Conservation (phyloP, 2,329 filamentous ascomycete genomes). For the Kalmusia sp. region DNA sequence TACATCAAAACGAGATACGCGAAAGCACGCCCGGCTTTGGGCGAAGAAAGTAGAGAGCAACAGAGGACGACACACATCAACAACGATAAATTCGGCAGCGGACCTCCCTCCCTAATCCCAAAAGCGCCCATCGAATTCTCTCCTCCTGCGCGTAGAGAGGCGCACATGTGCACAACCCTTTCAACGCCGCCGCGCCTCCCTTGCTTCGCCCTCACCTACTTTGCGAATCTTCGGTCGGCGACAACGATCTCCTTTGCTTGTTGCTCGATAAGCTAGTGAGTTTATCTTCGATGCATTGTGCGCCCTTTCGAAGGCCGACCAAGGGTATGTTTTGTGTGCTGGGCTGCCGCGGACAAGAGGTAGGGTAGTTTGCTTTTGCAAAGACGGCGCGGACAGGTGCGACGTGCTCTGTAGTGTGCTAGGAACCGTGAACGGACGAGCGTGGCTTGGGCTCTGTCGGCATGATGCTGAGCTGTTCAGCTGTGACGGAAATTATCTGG, state of each 20-base stretch:
- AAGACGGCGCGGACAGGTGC: constrained; percentile 4
- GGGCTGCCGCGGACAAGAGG: constrained; percentile 1
- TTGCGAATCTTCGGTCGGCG: constrained; percentile 4
- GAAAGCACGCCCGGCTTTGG: too few species aligned
- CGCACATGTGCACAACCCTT: constrained; percentile 10
- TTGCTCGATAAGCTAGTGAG: neutral
- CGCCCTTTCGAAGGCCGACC: constrained; percentile 6
- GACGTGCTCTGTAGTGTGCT: constrained; percentile 8
- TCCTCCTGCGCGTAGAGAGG: constrained; percentile 1
- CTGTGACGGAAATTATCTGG: too few species aligned
- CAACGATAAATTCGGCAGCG: neutral
- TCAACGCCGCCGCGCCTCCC: constrained; percentile 8
- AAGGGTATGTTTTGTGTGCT: neutral
- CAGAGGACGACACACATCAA: constrained; percentile 6
- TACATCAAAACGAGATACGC: too few species aligned
- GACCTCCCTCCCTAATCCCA: neutral
- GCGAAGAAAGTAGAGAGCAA: too few species aligned
- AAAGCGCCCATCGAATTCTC: constrained; percentile 1
- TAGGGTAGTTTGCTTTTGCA: constrained; percentile 2
- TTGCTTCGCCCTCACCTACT: neutral
- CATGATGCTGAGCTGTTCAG: too few species aligned
- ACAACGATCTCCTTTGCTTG: constrained; percentile 12
- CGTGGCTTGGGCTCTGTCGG: constrained; percentile 1
- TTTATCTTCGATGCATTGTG: constrained; percentile 3
- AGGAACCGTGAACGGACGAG: constrained; percentile 13